Evolutionary conservation across 2,329 filamentous ascomycete genomes (phyloP).

Genomic region (Clarireedia homoeocarpa): DNA sequence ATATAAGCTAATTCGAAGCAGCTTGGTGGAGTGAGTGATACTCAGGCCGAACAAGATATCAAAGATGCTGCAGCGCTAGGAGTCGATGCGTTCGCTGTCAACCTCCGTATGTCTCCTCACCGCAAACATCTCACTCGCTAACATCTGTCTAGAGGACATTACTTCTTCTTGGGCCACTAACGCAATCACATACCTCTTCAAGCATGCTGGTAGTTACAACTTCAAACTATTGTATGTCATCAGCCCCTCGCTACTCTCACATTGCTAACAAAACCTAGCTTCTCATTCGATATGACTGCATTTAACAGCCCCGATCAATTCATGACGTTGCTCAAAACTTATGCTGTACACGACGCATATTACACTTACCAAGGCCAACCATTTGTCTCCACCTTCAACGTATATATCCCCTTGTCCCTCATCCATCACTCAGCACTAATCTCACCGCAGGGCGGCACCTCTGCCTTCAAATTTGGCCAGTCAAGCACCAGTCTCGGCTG

Average conservation of each 20-base stretch:
- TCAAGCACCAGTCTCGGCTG: constrained; percentile 21
- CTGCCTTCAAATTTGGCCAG: constrained; percentile 18
- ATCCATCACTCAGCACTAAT: no score
- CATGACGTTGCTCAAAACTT: constrained; percentile 5
- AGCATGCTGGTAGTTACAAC: constrained; percentile 5
- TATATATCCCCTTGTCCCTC: no score
- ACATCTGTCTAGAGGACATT: no score
- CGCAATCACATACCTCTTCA: constrained; percentile 9
- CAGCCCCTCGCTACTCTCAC: no score
- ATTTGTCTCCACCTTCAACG: constrained; percentile 16
- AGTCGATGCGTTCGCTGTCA: constrained; percentile 14
- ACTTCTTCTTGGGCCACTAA: constrained; percentile 4
- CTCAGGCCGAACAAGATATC: constrained; percentile 13
- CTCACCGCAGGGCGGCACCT: constrained; percentile 10
- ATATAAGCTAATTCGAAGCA: no score
- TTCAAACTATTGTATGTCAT: constrained; percentile 14
- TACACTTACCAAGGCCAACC: constrained; percentile 12
- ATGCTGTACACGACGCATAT: constrained; percentile 10
- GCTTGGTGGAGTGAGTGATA: constrained; percentile 10
- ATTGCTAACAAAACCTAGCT: constrained; percentile 1
- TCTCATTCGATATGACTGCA: constrained; percentile 16
- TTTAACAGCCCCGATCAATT: constrained; percentile 13
- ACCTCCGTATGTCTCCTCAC: constrained; percentile 1
- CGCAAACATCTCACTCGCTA: no score
- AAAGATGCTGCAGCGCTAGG: constrained; percentile 12